Evolutionary conservation across 176 grass and related monocot genomes (phyloP).

Genomic region (Tillandsia fasciculata): DNA sequence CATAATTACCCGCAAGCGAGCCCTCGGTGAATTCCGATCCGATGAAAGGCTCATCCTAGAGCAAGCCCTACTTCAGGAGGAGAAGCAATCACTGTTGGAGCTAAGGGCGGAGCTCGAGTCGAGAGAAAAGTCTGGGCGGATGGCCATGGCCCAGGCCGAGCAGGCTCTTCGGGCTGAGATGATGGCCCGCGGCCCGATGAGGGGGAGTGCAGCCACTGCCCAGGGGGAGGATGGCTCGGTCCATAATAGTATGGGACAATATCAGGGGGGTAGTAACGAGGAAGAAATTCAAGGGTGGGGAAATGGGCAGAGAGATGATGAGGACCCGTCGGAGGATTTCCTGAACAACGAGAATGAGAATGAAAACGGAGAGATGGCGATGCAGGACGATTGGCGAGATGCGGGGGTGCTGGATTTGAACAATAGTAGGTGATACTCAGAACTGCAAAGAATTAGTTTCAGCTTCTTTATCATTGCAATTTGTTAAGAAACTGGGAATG

Average conservation of each 20-base stretch:
- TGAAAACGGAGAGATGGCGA: constrained; percentile 50
- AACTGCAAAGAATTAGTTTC: not conserved
- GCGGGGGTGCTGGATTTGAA: constrained; percentile 61
- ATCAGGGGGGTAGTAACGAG: constrained; percentile 31
- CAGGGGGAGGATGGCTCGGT: constrained; percentile 36
- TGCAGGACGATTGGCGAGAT: constrained; percentile 55
- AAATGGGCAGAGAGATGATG: constrained; percentile 67
- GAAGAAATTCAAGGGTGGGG: constrained; percentile 32
- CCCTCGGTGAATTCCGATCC: constrained; percentile 74
- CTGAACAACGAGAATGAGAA: constrained; percentile 83
- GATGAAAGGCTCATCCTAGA: constrained; percentile 92
- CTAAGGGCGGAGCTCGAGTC: constrained; percentile 55
- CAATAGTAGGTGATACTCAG: constrained; percentile 53
- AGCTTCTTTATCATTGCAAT: not conserved
- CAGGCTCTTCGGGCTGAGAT: constrained; percentile 47
- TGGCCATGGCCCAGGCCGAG: constrained; percentile 50
- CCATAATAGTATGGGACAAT: constrained; percentile 33
- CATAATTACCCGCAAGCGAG: constrained; percentile 82
- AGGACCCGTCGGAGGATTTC: constrained; percentile 84
- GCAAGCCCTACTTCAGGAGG: constrained; percentile 71
- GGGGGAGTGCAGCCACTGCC: constrained; percentile 38
- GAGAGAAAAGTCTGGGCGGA: constrained; percentile 58
- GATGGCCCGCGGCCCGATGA: constrained; percentile 40
- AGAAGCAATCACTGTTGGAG: constrained; percentile 49
- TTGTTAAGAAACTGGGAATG: not conserved